A percentile compares a stretch with the other conserved stretches of the same genome.
phyloP scores from a whole-genome alignment of 176 grass and related monocot species.

The Chrysopogon serrulatus region DNA sequence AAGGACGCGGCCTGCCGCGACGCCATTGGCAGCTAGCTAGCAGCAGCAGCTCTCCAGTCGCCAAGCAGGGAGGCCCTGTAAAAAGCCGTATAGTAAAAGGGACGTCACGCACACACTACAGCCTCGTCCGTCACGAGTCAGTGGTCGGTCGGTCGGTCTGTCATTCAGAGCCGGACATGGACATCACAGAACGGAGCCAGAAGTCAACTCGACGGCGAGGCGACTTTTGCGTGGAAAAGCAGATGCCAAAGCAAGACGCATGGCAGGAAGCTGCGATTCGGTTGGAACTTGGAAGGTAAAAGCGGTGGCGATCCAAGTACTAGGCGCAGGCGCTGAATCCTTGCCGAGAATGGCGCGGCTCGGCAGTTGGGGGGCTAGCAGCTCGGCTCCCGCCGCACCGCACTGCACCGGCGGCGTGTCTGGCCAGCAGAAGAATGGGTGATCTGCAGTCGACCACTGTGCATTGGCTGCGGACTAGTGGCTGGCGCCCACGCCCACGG shows the following conservation, averaged over 20 bases:
- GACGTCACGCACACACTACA: background rate
- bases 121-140: too few species aligned
- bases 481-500: too few species aligned
- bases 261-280: too few species aligned
- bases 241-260: background rate
- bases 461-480: background rate
- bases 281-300: too few species aligned
- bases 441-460: background rate
- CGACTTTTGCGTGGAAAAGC: slow-evolving; percentile 5
- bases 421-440: background rate
- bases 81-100: too few species aligned
- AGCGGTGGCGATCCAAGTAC: too few species aligned
- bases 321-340: background rate
- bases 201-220: slow-evolving; percentile 30
- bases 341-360: background rate
- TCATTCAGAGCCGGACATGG: background rate
- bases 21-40: background rate
- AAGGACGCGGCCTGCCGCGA: slow-evolving; percentile 7
- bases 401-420: background rate
- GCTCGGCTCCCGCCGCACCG: too few species aligned
- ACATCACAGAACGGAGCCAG: background rate
- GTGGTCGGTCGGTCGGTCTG: too few species aligned
- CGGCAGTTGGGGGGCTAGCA: background rate
- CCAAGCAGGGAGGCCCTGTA: background rate
- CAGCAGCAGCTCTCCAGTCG: background rate